Percentiles rank a stretch among this genome's conserved stretches.
These are phyloP conservation scores for Starmerella apicola DNA, from an alignment of 805 yeast species.

Conservation along the genomic window DNA sequence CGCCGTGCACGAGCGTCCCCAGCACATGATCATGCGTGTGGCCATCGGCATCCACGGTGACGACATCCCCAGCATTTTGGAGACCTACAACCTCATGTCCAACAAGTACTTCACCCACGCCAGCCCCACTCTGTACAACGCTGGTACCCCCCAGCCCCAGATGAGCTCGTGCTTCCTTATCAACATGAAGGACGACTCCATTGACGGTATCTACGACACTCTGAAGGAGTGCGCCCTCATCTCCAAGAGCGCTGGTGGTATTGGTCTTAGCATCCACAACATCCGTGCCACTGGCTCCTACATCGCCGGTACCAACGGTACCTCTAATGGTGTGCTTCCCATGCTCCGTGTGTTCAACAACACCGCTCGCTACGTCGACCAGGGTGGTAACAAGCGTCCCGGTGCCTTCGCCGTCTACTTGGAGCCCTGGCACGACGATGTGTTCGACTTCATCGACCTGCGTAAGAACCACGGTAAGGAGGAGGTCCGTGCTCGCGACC, in stretches of 20 bases:
- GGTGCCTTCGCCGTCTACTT: conserved; percentile 91
- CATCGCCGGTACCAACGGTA: conserved; percentile 86
- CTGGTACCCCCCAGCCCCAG: conserved; percentile 77
- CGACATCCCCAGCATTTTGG: conserved; percentile 51
- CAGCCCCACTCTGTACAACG: conserved; percentile 86
- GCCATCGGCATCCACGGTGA: conserved; percentile 79
- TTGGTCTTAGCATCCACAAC: conserved; percentile 81
- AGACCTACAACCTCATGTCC: conserved; percentile 83
- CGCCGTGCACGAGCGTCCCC: conserved; percentile 78
- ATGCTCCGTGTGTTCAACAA: conserved; percentile 91
- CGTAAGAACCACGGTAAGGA: conserved; percentile 93
- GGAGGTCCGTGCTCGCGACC: conserved; percentile 83
- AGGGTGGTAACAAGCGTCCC: conserved; percentile 96
- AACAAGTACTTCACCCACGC: conserved; percentile 82
- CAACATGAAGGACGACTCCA: conserved; percentile 88
- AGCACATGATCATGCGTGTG: conserved; percentile 80
- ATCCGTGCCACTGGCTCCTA: conserved; percentile 77
- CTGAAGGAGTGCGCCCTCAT: conserved; percentile 79
- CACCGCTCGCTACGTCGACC: conserved; percentile 94
- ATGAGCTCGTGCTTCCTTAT: conserved; percentile 87
- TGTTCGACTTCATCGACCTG: conserved; percentile 73
- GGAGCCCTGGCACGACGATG: conserved; percentile 96
- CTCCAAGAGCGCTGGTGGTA: conserved; percentile 91
- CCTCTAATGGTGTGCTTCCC: conserved; percentile 88
- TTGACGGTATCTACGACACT: conserved; percentile 88